These are phyloP conservation scores for Coemansia sp. DNA, from an alignment of 192 early-diverging fungal species.

Conservation along the genomic window DNA sequence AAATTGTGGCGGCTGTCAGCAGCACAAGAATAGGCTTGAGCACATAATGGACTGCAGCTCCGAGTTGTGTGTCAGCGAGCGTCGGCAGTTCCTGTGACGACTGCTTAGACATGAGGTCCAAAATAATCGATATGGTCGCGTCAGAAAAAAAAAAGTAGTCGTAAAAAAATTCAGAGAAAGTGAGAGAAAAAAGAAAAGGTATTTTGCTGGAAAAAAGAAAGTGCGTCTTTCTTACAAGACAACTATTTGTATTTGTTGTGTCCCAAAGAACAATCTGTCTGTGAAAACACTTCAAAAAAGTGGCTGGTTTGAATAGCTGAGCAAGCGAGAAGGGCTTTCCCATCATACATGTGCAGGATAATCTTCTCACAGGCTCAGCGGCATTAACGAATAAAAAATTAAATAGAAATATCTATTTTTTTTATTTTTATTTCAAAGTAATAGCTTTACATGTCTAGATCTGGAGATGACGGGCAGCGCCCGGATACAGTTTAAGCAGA, in stretches of 20 bases:
- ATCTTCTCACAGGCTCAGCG: no score
- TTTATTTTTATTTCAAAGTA: not conserved
- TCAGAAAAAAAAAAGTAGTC: not conserved
- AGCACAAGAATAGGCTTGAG: constrained; percentile 2
- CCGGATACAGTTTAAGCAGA: constrained; percentile 37
- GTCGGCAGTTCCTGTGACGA: not conserved
- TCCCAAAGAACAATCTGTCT: no score
- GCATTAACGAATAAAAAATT: no score
- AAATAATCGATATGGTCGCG: not conserved
- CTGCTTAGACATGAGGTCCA: constrained; percentile 2
- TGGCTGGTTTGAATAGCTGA: no score
- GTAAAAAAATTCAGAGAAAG: not conserved
- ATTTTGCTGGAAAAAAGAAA: not conserved
- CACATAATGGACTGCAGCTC: not conserved
- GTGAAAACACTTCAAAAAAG: no score
- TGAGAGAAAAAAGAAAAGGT: not conserved
- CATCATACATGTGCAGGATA: no score
- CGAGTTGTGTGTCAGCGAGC: constrained; percentile 1
- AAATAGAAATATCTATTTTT: not conserved
- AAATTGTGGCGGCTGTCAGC: constrained; percentile 3
- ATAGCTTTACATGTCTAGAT: not conserved
- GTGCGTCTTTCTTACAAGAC: not conserved
- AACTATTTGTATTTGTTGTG: no score
- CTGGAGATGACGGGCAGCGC: constrained; percentile 28
- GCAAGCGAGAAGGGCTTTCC: no score